Evolutionary conservation across 2,329 filamentous ascomycete genomes (phyloP), one percentile per base, ranked within the genome.

Genomic region (Lithohypha guttulata): DNA sequence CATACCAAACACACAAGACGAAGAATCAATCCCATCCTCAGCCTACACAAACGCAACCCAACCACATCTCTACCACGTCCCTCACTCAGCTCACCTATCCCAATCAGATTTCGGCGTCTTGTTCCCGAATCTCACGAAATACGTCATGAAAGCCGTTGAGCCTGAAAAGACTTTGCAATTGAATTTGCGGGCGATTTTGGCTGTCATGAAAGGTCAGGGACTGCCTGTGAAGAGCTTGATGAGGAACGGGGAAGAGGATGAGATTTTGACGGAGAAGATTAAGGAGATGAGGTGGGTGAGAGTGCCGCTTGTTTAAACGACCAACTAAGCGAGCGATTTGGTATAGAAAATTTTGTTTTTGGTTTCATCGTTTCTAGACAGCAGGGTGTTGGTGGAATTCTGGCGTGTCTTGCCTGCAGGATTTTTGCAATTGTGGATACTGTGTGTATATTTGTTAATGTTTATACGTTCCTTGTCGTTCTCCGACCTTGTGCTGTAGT

Each of bases 31-130:
- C 7, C 32, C 40, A 2, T 14, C 34, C 20, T n/a, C n/a, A n/a
- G n/a, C n/a, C n/a, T n/a, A n/a, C n/a, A n/a, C n/a, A n/a, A n/a
- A n/a, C n/a, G 46, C 58, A 68, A 2, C 60, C 59, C 3, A 14
- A 41, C 78, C 84, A 3, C 72, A 79, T 49, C 75, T 89, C 53
- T 93, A 83, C 62, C 89, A 84, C 56, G 77, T 84, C 2, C 57
- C 69, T 10, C 66, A 72, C 30, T 81, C 79, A n/a, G 83, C 84
- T 0, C 85, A 93, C 55, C 70, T 93, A 18, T 84, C 73, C 42
- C 85, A 93, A 59, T 82, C 77, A 14, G 85, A 93, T 54, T 93
- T 91, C 51, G 85, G 82, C 23, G 63, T 91, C 17, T 61, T 93
- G 15, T 93, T 93, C 54, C 84, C 84, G 0, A 81, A 78, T 70